Conservation (phyloP, 495 filamentous ascomycete species). For the Lophium mytilinum region DNA sequence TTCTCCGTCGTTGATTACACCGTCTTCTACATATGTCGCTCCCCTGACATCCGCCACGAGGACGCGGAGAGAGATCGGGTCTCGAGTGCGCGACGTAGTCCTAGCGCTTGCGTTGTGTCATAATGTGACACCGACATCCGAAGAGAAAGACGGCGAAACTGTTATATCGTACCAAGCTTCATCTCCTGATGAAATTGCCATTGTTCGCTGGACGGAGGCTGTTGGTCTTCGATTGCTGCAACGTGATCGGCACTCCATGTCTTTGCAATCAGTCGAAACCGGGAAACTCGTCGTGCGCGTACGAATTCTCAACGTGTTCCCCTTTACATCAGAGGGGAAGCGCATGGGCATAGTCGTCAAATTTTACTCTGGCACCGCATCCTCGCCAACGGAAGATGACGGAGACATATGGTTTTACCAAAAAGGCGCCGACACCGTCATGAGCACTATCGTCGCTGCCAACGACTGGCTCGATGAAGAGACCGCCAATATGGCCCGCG, state of each 20-base stretch:
- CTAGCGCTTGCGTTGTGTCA: constrained; percentile 90
- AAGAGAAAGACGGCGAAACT: constrained; percentile 69
- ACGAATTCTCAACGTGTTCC: constrained; percentile 87
- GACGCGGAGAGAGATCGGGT: constrained; percentile 84
- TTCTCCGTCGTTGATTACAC: constrained; percentile 52
- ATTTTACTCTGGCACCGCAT: constrained; percentile 48
- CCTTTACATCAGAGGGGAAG: constrained; percentile 95
- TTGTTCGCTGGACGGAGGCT: constrained; percentile 89
- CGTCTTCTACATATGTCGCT: constrained; percentile 55
- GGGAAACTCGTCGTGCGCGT: constrained; percentile 75
- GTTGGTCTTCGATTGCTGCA: constrained; percentile 80
- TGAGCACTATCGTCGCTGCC: constrained; percentile 83
- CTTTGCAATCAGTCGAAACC: constrained; percentile 69
- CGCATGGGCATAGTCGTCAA: constrained; percentile 96
- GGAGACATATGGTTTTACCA: constrained; percentile 96
- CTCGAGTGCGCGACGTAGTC: constrained; percentile 82
- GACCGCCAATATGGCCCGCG: constrained; percentile 95
- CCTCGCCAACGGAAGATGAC: constrained; percentile 28
- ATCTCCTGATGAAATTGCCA: constrained; percentile 96
- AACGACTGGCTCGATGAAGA: constrained; percentile 99
- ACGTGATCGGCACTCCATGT: constrained; percentile 78
- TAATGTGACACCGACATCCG: constrained; percentile 89
- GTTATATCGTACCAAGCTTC: constrained; percentile 90
- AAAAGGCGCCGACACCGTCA: constrained; percentile 97
- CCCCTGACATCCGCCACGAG: constrained; percentile 52